Conservation (phyloP, 2,329 filamentous ascomycete genomes). For the Pseudogymnoascus sp. region DNA sequence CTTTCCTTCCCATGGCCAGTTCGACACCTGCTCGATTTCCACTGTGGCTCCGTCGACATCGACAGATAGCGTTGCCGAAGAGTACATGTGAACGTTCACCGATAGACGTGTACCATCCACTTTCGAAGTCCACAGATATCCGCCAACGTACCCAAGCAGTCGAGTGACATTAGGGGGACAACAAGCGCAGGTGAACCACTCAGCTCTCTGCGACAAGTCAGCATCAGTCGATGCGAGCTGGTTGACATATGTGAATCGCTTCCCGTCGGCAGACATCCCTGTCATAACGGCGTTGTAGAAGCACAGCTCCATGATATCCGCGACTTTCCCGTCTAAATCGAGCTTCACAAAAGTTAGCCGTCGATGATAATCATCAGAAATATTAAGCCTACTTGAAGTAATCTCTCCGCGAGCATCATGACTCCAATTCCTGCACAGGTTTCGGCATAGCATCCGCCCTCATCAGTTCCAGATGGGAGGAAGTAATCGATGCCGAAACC, state of each 20-base stretch:
- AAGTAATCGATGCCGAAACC: constrained; percentile 52
- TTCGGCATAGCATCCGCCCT: constrained; percentile 54
- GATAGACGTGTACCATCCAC: constrained; percentile 18
- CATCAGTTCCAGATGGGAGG: constrained; percentile 48
- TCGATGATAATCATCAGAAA: constrained; percentile 4
- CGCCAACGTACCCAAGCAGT: constrained; percentile 46
- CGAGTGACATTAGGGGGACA: constrained; percentile 52
- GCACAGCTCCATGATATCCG: constrained; percentile 51
- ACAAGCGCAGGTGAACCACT: constrained; percentile 52
- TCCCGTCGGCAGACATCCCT: constrained; percentile 47
- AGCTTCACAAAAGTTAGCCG: constrained; percentile 25
- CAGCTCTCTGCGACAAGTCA: constrained; percentile 40
- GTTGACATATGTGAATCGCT: constrained; percentile 52
- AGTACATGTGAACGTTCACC: constrained; percentile 49
- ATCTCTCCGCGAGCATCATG: constrained; percentile 50
- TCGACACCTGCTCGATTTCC: constrained; percentile 39
- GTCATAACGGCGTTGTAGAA: constrained; percentile 53
- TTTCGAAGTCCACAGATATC: constrained; percentile 44
- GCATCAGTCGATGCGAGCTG: constrained; percentile 46
- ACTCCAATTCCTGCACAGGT: constrained; percentile 52
- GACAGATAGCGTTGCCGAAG: constrained; percentile 38
- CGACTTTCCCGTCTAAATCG: constrained; percentile 43
- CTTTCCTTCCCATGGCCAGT: constrained; percentile 50
- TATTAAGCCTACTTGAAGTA: constrained; percentile 36
- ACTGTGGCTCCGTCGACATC: constrained; percentile 30